Evolutionary conservation across 441 rosid genomes (phyloP), one percentile per base, ranked within the genome.

Genomic region (Melastoma candidum): DNA sequence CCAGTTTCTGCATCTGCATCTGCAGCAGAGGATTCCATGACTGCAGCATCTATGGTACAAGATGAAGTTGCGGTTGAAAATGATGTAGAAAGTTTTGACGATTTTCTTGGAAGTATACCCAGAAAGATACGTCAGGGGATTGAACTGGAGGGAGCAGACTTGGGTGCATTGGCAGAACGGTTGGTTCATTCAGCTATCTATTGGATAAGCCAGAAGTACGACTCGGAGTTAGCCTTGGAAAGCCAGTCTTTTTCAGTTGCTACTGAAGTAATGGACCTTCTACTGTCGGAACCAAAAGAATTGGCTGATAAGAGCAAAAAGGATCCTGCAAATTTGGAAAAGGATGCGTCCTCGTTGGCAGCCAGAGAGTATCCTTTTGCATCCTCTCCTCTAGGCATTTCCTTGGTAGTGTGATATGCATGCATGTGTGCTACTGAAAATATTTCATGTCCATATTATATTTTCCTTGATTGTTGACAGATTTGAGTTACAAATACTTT

Each of bases 401-500:
- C 11, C 25, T 58, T 17, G 36, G 29, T 22, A 36, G 10, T 27
- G 48, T 2, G 57, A 48, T 24, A 10, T 51, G 36, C 2, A 27
- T 43, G 39, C 12, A 56, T 78, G 22, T 17, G 22, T 17, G 22
- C 22, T 17, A 17, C 22, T 17, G 22, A 17, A 17, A 17, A 17
- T 17, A 17, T 17, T 17, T 17, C 22, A 17, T 17, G 22, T 17
- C 22, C 22, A 17, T 17, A 17, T 17, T 17, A 17, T 17, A 17
- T 17, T 17, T 76, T 78, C 92, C 79, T 85, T 85, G 73, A 79
- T 62, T 17, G 41, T 68, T 58, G 60, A 41, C 69, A 92, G 98
- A 64, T 88, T 75, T 48, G 98, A 93, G 77, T 57, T 85, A 68
- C 97, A 93, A 72, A 86, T 93, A 65, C 75, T 88, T 54, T 86